Conservation (phyloP, 129 eudicot genomes). For the Arctium lappa region DNA sequence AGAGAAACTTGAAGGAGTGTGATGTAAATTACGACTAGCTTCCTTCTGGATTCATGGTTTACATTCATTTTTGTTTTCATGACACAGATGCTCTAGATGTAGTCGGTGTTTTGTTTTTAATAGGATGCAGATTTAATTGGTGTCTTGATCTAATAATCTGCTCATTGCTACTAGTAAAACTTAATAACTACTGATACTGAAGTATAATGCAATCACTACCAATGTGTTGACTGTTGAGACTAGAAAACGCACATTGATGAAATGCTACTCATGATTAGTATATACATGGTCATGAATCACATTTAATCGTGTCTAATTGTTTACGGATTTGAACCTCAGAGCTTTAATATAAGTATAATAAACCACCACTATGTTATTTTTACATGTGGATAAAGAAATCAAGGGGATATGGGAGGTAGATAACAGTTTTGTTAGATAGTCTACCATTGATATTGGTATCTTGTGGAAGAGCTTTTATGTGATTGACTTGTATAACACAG, state of each 20-base stretch:
- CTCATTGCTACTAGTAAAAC: background rate
- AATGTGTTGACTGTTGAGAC: background rate
- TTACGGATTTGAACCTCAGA: background rate
- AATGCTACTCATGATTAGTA: background rate
- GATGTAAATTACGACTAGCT: background rate
- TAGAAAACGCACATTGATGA: background rate
- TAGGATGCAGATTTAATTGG: background rate
- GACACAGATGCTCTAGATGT: background rate
- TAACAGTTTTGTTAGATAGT: background rate
- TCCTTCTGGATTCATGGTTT: background rate
- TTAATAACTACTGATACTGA: background rate
- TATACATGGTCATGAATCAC: background rate
- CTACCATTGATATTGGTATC: background rate
- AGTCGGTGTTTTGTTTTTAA: background rate
- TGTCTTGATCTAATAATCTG: background rate
- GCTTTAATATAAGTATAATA: background rate
- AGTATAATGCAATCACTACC: background rate
- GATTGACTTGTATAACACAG: constrained; percentile 31
- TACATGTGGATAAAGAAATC: background rate
- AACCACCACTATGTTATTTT: background rate
- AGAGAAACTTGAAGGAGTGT: background rate
- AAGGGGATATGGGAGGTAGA: background rate
- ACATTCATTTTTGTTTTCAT: background rate
- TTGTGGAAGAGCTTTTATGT: background rate
- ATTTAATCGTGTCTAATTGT: background rate